Percentiles rank a stretch among this genome's conserved stretches.
phyloP scores from a whole-genome alignment of 306 rosid genomes.

The Phaseolus lunatus region DNA sequence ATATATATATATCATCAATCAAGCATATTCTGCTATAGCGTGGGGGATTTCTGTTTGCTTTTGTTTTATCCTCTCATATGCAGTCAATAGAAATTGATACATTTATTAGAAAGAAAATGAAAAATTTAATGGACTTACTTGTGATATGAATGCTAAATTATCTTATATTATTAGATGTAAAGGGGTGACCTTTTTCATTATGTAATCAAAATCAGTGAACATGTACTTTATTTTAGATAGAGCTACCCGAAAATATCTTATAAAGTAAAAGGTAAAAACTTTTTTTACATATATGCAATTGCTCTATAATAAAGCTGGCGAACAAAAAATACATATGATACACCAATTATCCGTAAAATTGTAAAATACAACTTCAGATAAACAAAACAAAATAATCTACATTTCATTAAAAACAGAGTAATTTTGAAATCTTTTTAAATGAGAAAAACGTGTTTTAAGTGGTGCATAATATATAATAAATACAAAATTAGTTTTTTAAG shows the following conservation, averaged over 20 bases:
- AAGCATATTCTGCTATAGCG: neutral
- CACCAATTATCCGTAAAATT: neutral
- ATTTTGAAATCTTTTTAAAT: neutral
- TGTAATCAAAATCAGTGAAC: neutral
- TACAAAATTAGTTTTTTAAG: neutral
- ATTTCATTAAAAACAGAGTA: neutral
- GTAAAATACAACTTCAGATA: neutral
- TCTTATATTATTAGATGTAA: neutral
- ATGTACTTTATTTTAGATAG: slow-evolving; percentile 2
- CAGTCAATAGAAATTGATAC: neutral
- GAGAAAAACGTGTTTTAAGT: neutral
- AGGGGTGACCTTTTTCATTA: neutral
- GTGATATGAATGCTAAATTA: neutral
- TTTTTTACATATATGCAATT: neutral
- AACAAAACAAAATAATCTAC: neutral
- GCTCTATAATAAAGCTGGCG: neutral
- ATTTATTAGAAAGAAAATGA: neutral
- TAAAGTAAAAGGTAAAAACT: slow-evolving; percentile 9
- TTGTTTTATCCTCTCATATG: neutral
- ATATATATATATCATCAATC: neutral
- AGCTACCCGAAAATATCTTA: slow-evolving; percentile 11
- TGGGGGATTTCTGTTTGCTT: neutral
- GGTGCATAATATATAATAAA: neutral
- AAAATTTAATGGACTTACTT: neutral
- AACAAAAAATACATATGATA: neutral